A percentile compares a stretch with the other conserved stretches of the same genome.
Evolutionary conservation across 2,329 filamentous ascomycete species (phyloP).

Genomic region (Pseudogymnoascus sp.): DNA sequence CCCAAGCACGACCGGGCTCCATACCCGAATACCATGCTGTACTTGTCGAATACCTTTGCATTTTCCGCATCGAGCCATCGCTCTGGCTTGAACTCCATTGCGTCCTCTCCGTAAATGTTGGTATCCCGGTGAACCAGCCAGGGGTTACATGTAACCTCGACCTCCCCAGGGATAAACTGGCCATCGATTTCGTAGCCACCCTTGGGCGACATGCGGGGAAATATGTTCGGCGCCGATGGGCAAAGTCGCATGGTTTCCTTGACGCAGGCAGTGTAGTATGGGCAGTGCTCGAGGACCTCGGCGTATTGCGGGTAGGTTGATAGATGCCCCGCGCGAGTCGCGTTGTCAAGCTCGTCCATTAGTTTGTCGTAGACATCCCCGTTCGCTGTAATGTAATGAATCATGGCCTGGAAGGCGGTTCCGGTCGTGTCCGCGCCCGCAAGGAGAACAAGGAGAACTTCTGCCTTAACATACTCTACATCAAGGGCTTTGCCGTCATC

Average conservation of each 20-base stretch:
- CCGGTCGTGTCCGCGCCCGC: conserved; percentile 47
- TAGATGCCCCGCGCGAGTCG: conserved; percentile 28
- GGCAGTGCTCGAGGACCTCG: conserved; percentile 36
- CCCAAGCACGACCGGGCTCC: conserved; percentile 42
- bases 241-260: conserved; percentile 43
- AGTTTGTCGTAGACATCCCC: conserved; percentile 37
- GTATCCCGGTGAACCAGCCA: conserved; percentile 40
- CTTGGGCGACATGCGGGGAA: conserved; percentile 37
- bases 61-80: conserved; percentile 39
- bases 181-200: conserved; percentile 23
- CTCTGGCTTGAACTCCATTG: conserved; percentile 40
- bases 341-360: conserved; percentile 39
- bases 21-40: conserved; percentile 44
- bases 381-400: conserved; percentile 36
- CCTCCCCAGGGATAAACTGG: conserved; percentile 22
- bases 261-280: conserved; percentile 44
- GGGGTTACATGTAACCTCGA: conserved; percentile 40
- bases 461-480: conserved; percentile 19
- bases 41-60: conserved; percentile 38
- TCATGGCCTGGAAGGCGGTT: conserved; percentile 41
- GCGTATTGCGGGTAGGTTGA: conserved; percentile 34
- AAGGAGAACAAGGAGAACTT: conserved; percentile 30
- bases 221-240: conserved; percentile 44
- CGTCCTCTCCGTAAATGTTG: conserved; percentile 36
- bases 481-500: conserved; percentile 23